Evolutionary conservation across 2,329 filamentous ascomycete species (phyloP), one percentile per base, ranked within the genome.

Genomic region (Alternaria arbusti): DNA sequence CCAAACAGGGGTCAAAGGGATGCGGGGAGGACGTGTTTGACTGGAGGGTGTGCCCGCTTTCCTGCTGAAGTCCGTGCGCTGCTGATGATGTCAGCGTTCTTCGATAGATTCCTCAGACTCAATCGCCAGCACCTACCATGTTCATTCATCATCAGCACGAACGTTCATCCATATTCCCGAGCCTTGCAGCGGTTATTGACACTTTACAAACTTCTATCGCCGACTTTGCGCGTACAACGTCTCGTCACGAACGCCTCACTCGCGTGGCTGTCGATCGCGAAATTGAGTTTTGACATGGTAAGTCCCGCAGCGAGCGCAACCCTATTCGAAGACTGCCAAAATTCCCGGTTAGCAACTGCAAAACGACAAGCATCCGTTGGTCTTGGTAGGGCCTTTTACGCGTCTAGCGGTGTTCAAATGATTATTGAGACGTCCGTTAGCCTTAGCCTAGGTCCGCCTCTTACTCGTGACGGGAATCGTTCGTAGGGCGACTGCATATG

Each of bases 151-250:
- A 61, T 40, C 20, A 50, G 12, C 30, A 22, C 25, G 52, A 25
- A 26, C 44, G 45, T 36, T 11, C 8, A 12, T 32, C 51, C 51
- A 25, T 49, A 22, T 40, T 47, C 22, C 28, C 44, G 50, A 40
- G 36, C 44, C 44, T 54, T 54, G 23, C 30, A 44, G 30, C 13
- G 47, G 26, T 17, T 20, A 28, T 30, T 30, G 17, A 11, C 22
- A 15, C 45, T 36, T 50, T 50, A 32, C 30, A 26, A 26, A 46
- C 17, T 25, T 43, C 23, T 15, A 15, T 56, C 25, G 58, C 52
- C 58, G 58, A 61, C 23, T 20, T 57, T 57, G 58, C 22, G 58
- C 58, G 58, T 28, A 13, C 13, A 12, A 47, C 25, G 51, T 49
- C 44, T 56, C 44, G 44, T 56, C 30, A 47, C 51, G 51, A 49